These are phyloP conservation scores for Syncephalastrum contaminatum DNA, from an alignment of 371 early-diverging fungal species.

Conservation along the genomic window DNA sequence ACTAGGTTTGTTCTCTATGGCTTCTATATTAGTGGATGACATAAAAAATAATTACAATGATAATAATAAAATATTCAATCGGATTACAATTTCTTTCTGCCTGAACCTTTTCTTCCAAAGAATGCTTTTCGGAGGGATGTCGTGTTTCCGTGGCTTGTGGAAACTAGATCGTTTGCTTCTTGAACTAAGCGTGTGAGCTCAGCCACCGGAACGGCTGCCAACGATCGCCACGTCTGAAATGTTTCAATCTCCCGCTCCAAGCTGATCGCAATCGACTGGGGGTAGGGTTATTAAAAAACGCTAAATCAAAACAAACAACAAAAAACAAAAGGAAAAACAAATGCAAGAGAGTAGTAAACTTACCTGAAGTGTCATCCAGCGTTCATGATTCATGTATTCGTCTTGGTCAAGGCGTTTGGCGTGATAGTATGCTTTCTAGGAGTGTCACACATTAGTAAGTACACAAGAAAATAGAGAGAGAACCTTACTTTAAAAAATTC, in stretches of 20 bases:
- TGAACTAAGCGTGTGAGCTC: conserved; percentile 22
- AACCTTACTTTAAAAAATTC: conserved; percentile 27
- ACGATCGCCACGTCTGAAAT: conserved; percentile 35
- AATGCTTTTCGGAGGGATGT: conserved; percentile 17
- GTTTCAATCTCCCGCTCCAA: conserved; percentile 31
- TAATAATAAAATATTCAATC: conserved; percentile 3
- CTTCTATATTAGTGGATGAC: no score
- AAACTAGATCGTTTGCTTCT: conserved; percentile 19
- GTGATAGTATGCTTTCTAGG: conserved; percentile 18
- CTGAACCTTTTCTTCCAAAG: conserved; percentile 22
- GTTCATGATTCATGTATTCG: no score
- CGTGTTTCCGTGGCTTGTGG: conserved; percentile 7
- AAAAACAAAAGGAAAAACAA: background rate
- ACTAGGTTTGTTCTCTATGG: background rate
- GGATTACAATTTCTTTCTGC: conserved; percentile 13
- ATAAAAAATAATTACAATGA: no score
- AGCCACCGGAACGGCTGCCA: conserved; percentile 23
- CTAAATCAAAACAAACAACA: conserved; percentile 5
- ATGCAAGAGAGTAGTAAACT: no score
- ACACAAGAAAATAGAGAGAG: background rate
- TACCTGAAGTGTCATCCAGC: no score
- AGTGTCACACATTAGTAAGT: background rate
- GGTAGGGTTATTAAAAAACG: no score
- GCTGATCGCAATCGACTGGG: no score
- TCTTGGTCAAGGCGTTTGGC: conserved; percentile 1